phyloP scores from a whole-genome alignment of 2,329 filamentous ascomycete genomes.

The Aspergillus tamarii region DNA sequence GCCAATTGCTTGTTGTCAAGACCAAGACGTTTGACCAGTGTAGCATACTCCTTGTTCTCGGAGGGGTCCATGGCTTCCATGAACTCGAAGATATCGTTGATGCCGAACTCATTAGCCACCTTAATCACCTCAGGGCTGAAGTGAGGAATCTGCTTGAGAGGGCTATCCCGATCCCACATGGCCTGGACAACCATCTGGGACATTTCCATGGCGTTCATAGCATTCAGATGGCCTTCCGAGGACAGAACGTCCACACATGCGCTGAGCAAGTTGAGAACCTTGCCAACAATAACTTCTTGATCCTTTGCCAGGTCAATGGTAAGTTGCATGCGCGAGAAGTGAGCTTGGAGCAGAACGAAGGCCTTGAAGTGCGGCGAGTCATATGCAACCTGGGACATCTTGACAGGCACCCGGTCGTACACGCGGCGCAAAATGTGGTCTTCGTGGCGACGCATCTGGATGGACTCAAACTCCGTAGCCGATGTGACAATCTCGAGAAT shows the following conservation, averaged over 20 bases:
- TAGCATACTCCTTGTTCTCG: conserved; percentile 80
- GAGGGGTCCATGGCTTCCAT: conserved; percentile 98
- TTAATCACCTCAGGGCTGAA: conserved; percentile 84
- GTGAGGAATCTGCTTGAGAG: conserved; percentile 96
- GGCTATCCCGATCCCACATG: conserved; percentile 98
- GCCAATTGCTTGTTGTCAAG: conserved; percentile 80
- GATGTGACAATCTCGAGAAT: conserved; percentile 97
- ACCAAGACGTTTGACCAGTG: conserved; percentile 75
- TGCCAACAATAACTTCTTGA: conserved; percentile 83
- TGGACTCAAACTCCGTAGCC: conserved; percentile 92
- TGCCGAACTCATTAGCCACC: conserved; percentile 75
- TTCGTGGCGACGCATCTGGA: conserved; percentile 93
- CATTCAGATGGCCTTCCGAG: conserved; percentile 93
- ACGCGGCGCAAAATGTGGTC: conserved; percentile 85
- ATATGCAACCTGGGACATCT: conserved; percentile 83
- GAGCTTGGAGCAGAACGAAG: conserved; percentile 93
- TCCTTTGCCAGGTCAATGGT: conserved; percentile 95
- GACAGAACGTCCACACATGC: conserved; percentile 94
- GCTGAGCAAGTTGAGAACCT: conserved; percentile 83
- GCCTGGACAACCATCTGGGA: conserved; percentile 98
- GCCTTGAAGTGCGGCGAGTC: conserved; percentile 99
- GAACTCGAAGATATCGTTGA: conserved; percentile 96
- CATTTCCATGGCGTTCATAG: conserved; percentile 98
- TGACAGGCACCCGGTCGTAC: conserved; percentile 92
- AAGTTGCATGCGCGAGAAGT: conserved; percentile 96